These are phyloP conservation scores for Lactarius tabidus DNA, from an alignment of 768 basidiomycete genomes.

Conservation along the genomic window DNA sequence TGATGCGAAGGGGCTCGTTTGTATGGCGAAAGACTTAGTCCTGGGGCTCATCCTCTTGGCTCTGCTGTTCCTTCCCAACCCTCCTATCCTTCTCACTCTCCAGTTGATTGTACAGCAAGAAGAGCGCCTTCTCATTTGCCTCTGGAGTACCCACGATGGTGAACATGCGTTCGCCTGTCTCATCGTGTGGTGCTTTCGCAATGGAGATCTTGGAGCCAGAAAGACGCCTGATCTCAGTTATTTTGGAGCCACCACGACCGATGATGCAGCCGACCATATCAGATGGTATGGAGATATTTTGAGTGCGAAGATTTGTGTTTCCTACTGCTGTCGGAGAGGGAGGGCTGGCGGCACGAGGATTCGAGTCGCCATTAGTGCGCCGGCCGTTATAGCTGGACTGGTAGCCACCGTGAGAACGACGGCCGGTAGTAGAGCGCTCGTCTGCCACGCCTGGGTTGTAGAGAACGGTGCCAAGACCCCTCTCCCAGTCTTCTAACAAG, in stretches of 20 bases:
- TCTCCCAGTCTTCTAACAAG: constrained; percentile 94
- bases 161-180: constrained; percentile 99
- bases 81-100: constrained; percentile 96
- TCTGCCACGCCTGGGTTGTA: constrained; percentile 92
- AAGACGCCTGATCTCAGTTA: constrained; percentile 97
- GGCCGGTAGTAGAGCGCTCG: constrained; percentile 49
- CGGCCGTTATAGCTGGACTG: constrained; percentile 43
- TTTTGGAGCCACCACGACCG: constrained; percentile 95
- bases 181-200: constrained; percentile 98
- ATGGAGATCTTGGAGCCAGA: constrained; percentile 98
- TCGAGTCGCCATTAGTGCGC: constrained; percentile 60
- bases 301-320: constrained; percentile 84
- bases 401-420: constrained; percentile 53
- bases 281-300: constrained; percentile 98
- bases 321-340: constrained; percentile 47
- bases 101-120: constrained; percentile 93
- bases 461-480: constrained; percentile 87
- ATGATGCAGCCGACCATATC: constrained; percentile 99
- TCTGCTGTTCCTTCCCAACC: constrained; percentile 75
- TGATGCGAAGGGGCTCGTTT: constrained; percentile 14
- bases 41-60: constrained; percentile 50
- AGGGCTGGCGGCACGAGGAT: constrained; percentile 48
- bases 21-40: constrained; percentile 18
- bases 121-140: constrained; percentile 96
- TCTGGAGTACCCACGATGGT: constrained; percentile 95